Base-by-base conservation (phyloP, 2,329 filamentous ascomycete species). In the Colletotrichum musae region DNA sequence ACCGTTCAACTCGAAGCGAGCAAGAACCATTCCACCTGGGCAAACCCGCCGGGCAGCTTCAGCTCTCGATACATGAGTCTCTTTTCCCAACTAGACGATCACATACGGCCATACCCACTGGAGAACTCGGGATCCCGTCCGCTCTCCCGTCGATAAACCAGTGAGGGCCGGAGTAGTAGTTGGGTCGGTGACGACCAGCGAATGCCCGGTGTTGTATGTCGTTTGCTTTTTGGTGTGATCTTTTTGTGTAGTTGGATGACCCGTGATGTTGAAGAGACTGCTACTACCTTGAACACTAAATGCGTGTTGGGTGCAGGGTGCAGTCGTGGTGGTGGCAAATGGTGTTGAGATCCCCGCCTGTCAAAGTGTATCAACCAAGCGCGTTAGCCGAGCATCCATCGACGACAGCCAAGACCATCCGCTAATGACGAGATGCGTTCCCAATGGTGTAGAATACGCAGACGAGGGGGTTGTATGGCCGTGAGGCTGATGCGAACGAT, bases 91-190 rank as follows among this genome's bases (percentile, higher is more conserved):
- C 3, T 24, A 24, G 0, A 64, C 51, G 15, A 58, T 2, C 28
- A 64, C 51, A 64, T 64, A 51, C 51, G 52, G 10, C 60, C 60
- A 64, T 41, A 64, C 53, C 52, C 53, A 54, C 58, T 66, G 63
- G 63, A 66, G 58, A 53, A 66, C 63, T 61, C 56, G 48, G 63
- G 57, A 61, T 66, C 63, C 63, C 57, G 63, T 66, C 63, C 57
- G 63, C 57, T 62, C 63, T 66, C 63, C 63, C 57, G 48, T 62
- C 41, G 47, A 62, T 66, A 62, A 62, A 61, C 36, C 36, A 54
- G 50, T 60, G 58, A 61, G 57, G 58, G 57, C 57, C 39, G 50
- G 50, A 65, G 52, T 61, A 65, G 63, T 65, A 65, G 57, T 53
- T 39, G 57, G 63, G 63, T 65, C 63, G 63, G 63, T 45, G 63